Percentiles rank a stretch among this genome's conserved stretches.
Evolutionary conservation across 768 basidiomycete genomes (phyloP).

Genomic region (Pisolithus sp.): DNA sequence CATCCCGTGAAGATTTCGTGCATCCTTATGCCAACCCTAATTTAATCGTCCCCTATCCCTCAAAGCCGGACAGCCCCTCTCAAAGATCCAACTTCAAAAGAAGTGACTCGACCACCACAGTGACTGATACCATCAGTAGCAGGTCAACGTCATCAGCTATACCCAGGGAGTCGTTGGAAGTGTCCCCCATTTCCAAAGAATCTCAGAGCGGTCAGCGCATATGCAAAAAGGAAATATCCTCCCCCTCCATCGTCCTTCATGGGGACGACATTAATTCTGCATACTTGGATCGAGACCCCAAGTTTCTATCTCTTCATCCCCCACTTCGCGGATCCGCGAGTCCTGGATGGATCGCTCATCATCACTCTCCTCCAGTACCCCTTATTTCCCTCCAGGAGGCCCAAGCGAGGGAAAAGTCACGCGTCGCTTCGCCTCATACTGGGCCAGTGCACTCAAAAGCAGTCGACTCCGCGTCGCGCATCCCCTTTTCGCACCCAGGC

Average conservation of each 20-base stretch:
- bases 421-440: constrained; percentile 39
- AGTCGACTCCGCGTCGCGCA: constrained; percentile 20
- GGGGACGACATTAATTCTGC: constrained; percentile 21
- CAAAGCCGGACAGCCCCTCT: constrained; percentile 23
- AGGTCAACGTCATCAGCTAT: constrained; percentile 31
- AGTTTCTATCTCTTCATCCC: constrained; percentile 29
- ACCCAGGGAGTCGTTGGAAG: constrained; percentile 28
- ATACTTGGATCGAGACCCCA: constrained; percentile 23
- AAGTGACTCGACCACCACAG: constrained; percentile 48
- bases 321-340: constrained; percentile 25
- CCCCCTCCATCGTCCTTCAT: constrained; percentile 41
- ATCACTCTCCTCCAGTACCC: constrained; percentile 45
- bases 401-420: constrained; percentile 56
- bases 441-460: constrained; percentile 19
- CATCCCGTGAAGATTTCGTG: constrained; percentile 29
- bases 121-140: constrained; percentile 40
- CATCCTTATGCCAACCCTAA: constrained; percentile 85
- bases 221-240: constrained; percentile 49
- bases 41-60: constrained; percentile 38
- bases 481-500: constrained; percentile 31
- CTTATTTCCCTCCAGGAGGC: constrained; percentile 78
- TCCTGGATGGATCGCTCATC: constrained; percentile 47
- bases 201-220: constrained; percentile 12
- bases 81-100: constrained; percentile 28
- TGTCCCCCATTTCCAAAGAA: constrained; percentile 19